Base-by-base conservation (phyloP, 805 yeast species). In the Brettanomyces custersianus region DNA sequence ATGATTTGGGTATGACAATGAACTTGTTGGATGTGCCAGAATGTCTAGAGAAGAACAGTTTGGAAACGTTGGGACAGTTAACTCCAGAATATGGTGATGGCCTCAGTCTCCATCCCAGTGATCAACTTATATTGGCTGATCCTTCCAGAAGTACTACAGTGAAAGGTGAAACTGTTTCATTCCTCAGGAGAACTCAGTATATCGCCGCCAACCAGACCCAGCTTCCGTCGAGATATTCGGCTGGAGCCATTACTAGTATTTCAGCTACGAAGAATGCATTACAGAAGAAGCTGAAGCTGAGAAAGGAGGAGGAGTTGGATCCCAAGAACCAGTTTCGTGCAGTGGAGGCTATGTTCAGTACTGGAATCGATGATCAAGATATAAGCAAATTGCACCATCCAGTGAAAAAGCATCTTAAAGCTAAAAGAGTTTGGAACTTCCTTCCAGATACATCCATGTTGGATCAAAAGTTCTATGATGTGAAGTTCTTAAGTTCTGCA, bases 101-200 rank as follows among this genome's bases (percentile, higher is more conserved):
- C 3, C 25, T 48, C 11, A 67, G 67, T 41, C 66, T 90, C 38
- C 92, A 83, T 49, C 80, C 88, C n/a, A 72, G 72, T 36, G 96
- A 92, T 59, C 65, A 76, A 44, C 72, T 72, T 8, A 66, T 90
- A 34, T 66, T 92, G 37, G 73, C 86, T 52, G 96, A 87, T 54
- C 95, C 96, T 18, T 74, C 72, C 3, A 66, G 70, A 18, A 65
- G 69, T 16, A 63, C 65, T 40, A 56, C 52, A 54, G 39, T 72
- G 51, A 40, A 54, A 31, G 46, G 53, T 9, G 57, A 54, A 20
- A 40, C 39, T 28, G 65, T 60, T 19, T 51, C 60, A n/a, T 88
- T 90, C 60, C 68, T 90, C 54, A 78, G 96, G 63, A 77, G 97
- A 63, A 90, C 98, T 0, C 97, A 92, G 54, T 90, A 90, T 55